Evolutionary conservation across 2,329 filamentous ascomycete species (phyloP).

Genomic region (Leptodontidium sp.): DNA sequence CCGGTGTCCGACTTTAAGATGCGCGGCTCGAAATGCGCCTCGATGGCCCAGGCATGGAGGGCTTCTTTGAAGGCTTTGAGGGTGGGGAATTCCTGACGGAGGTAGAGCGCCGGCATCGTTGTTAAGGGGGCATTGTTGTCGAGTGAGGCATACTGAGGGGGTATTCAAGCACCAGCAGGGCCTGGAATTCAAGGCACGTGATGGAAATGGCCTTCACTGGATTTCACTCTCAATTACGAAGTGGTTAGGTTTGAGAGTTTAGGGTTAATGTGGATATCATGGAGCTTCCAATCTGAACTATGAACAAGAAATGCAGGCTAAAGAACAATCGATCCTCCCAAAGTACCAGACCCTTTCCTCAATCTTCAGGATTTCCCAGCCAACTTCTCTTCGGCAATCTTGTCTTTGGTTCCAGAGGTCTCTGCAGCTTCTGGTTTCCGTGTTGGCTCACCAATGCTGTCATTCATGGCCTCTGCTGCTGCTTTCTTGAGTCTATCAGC

Average conservation of each 20-base stretch:
- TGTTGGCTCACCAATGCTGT: constrained; percentile 47
- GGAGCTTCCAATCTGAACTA: constrained; percentile 19
- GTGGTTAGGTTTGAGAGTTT: neutral
- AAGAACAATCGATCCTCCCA: constrained; percentile 14
- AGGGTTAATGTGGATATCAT: constrained; percentile 25
- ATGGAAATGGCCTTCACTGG: neutral
- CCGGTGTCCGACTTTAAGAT: constrained; percentile 47
- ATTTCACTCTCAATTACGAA: neutral
- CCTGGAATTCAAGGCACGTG: neutral
- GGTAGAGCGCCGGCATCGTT: constrained; percentile 45
- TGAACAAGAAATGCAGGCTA: constrained; percentile 25
- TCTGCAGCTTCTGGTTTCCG: constrained; percentile 44
- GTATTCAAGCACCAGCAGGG: neutral
- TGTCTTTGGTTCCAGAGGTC: constrained; percentile 44
- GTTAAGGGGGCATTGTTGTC: constrained; percentile 3
- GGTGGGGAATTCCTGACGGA: constrained; percentile 46
- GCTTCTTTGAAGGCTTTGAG: constrained; percentile 48
- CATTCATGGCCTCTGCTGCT: constrained; percentile 57
- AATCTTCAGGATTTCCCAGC: constrained; percentile 37
- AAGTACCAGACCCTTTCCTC: neutral
- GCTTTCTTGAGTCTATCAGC: constrained; percentile 70
- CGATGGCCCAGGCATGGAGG: constrained; percentile 47
- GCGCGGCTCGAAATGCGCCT: constrained; percentile 47
- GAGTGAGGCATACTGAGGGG: neutral
- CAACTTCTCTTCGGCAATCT: constrained; percentile 43